Base-by-base conservation (phyloP, 176 grass and related monocot species). In the Juncus inflexus region DNA sequence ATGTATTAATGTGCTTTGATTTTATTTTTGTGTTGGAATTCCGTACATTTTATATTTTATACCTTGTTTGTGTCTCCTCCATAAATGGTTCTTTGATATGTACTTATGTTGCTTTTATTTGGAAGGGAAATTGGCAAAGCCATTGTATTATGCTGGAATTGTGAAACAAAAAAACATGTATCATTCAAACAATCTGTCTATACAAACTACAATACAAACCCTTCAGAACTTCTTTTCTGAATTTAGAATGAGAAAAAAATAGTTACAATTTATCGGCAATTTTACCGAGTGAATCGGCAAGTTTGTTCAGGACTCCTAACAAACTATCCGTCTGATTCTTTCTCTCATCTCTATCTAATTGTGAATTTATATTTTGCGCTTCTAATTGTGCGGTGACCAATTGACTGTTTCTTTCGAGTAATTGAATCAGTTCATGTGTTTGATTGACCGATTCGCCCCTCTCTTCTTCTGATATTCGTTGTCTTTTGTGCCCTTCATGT, bases 251-350 rank as follows among this genome's bases (percentile, higher is more conserved):
- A 37, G 19, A 35, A 53, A 50, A 50, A 36, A 63, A 61, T 77
- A 67, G 9, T 82, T 99, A 92, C 65, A 99, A 82, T 76, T 89
- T 99, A 57, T 99, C 94, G 3, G 94, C 88, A 42, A 97, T 97
- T 80, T 75, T 91, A 62, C 85, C 80, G 62, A 97, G 85, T n/a
- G 85, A 85, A 61, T 97, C 94, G 0, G 94, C 87, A 1, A 97
- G 83, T 40, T 78, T 86, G 61, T 86, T 78, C n/a, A 97, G 87
- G 41, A 97, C 80, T 12, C 64, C 69, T 50, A 86, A 75, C 52
- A 97, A 72, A 77, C 85, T 82, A 57, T 77, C 77, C 9, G 78
- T 76, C 57, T 97, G 85, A 40, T 91, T 82, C 58, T 76, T 81
- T 77, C 82, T 91, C 45, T 91, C 82, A 62, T 91, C 94, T 65